phyloP scores from a whole-genome alignment of 192 early-diverging fungal species.

The Coemansia sp. region DNA sequence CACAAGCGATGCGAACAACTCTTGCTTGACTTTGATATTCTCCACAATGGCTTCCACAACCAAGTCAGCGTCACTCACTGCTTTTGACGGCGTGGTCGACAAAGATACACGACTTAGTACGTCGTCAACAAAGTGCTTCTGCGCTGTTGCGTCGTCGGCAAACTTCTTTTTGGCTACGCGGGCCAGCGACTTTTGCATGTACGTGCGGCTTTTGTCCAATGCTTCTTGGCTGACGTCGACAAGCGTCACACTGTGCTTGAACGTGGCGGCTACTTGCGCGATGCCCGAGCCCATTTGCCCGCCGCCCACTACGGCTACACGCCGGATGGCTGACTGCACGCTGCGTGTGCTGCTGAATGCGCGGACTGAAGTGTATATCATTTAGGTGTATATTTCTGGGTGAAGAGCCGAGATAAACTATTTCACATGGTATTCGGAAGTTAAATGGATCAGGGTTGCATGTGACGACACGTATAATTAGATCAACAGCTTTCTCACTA shows the following conservation, averaged over 20 bases:
- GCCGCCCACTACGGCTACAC: conserved; percentile 80
- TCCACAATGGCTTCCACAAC: conserved; percentile 97
- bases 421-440: no score
- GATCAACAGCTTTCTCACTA: no score
- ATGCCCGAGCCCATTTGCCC: conserved; percentile 90
- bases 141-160: conserved; percentile 65
- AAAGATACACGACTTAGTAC: conserved; percentile 64
- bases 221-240: conserved; percentile 74
- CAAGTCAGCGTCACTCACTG: conserved; percentile 67
- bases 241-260: conserved; percentile 79
- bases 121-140: conserved; percentile 66
- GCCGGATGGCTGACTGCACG: conserved; percentile 9
- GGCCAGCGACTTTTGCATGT: conserved; percentile 79
- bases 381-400: neutral
- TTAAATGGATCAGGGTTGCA: no score
- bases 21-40: conserved; percentile 84
- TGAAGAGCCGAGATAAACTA: neutral
- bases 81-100: conserved; percentile 63
- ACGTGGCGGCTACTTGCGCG: conserved; percentile 82
- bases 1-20: conserved; percentile 73
- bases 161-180: conserved; percentile 90
- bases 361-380: neutral
- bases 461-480: no score
- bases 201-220: conserved; percentile 73
- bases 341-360: conserved; percentile 1